These are phyloP conservation scores for Eucalyptus shirleyi DNA, from an alignment of 345 rosid genomes.

Conservation along the genomic window DNA sequence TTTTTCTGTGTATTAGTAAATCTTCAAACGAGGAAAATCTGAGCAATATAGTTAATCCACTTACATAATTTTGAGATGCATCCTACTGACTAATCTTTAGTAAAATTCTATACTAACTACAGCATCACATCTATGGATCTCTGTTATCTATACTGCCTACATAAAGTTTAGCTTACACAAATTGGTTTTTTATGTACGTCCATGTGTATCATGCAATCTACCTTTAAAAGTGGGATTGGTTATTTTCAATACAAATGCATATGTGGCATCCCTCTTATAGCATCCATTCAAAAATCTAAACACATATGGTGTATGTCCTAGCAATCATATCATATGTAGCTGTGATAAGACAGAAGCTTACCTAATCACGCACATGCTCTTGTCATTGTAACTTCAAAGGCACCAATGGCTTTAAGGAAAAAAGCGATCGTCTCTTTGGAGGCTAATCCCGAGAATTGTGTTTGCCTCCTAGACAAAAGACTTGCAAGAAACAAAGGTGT, in stretches of 20 bases:
- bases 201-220: neutral
- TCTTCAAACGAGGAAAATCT: neutral
- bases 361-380: neutral
- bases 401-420: neutral
- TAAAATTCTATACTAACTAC: neutral
- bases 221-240: neutral
- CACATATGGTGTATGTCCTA: neutral
- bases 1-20: too few species aligned
- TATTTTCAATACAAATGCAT: neutral
- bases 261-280: neutral
- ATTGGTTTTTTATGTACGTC: neutral
- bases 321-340: neutral
- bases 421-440: neutral
- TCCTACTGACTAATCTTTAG: neutral
- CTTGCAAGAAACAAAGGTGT: neutral
- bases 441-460: neutral
- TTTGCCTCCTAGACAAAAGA: neutral
- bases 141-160: neutral
- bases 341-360: neutral
- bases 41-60: neutral
- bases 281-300: neutral
- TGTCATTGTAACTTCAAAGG: neutral
- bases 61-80: neutral
- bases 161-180: neutral
- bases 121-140: neutral